Conservation (phyloP, 2,329 filamentous ascomycete genomes). For the Microsporum ferrugineum region DNA sequence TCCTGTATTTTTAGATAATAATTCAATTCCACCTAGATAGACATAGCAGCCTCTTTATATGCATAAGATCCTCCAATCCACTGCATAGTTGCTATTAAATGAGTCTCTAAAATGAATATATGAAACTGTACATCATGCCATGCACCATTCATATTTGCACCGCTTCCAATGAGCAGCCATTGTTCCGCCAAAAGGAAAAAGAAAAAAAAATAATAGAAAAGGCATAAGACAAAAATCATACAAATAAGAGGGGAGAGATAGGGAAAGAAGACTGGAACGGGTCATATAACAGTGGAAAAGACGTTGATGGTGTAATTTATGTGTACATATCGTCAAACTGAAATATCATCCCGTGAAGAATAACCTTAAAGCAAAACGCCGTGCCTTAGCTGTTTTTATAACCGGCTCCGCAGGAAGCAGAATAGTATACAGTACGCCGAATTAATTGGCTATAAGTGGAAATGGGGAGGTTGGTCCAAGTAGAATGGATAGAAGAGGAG, state of each 20-base stretch:
- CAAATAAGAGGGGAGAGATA: slow-evolving; percentile 28
- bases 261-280: slow-evolving; percentile 12
- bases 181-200: neutral
- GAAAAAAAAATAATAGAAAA: neutral
- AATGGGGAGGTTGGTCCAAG: neutral
- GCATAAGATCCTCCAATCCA: neutral
- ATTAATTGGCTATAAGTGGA: neutral
- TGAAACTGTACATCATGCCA: neutral
- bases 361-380: slow-evolving; percentile 9
- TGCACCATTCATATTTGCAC: neutral
- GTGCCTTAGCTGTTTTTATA: slow-evolving; percentile 9
- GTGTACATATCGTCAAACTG: slow-evolving; percentile 2
- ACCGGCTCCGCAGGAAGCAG: slow-evolving; percentile 5
- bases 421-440: slow-evolving; percentile 9
- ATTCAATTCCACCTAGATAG: neutral
- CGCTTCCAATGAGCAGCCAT: neutral
- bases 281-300: neutral
- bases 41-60: neutral
- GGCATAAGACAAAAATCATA: slow-evolving; percentile 17
- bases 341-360: slow-evolving; percentile 3
- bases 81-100: neutral
- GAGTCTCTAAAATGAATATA: neutral
- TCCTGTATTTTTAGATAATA: neutral
- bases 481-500: neutral
- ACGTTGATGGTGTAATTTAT: neutral